phyloP scores from a whole-genome alignment of 2,329 filamentous ascomycete genomes.

The Penicillium concentricum region DNA sequence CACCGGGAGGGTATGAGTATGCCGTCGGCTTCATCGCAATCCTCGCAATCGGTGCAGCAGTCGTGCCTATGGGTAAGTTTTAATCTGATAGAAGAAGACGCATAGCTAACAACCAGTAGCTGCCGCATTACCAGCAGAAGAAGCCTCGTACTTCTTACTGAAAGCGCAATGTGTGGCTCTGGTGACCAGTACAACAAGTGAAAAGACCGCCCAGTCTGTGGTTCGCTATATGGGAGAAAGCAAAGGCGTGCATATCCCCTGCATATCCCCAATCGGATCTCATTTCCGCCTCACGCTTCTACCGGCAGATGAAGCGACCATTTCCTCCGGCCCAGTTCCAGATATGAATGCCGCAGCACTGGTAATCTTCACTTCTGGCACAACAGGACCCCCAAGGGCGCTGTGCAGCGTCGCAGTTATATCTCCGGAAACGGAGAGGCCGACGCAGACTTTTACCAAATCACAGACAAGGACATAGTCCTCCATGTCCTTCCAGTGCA shows the following conservation, averaged over 20 bases:
- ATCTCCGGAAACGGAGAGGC: slow-evolving; percentile 24
- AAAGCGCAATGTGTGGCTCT: slow-evolving; percentile 21
- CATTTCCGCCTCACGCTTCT: slow-evolving; percentile 16
- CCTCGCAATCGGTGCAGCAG: slow-evolving; percentile 34
- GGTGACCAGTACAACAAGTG: slow-evolving; percentile 10
- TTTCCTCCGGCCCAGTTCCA: slow-evolving; percentile 30
- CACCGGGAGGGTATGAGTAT: slow-evolving; percentile 39
- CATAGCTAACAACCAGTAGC: slow-evolving; percentile 11
- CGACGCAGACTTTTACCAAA: slow-evolving; percentile 38
- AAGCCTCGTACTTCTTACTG: slow-evolving; percentile 33
- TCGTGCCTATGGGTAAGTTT: slow-evolving; percentile 35
- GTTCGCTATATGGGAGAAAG: slow-evolving; percentile 16
- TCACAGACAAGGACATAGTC: slow-evolving; percentile 33
- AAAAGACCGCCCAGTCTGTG: slow-evolving; percentile 14
- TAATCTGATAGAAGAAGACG: fast-evolving
- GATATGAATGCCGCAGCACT: slow-evolving; percentile 34
- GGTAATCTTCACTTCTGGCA: slow-evolving; percentile 41
- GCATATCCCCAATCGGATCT: slow-evolving; percentile 26
- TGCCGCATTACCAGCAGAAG: slow-evolving; percentile 29
- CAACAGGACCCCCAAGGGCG: slow-evolving; percentile 40
- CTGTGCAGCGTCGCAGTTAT: slow-evolving; percentile 41
- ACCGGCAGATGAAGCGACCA: slow-evolving; percentile 17
- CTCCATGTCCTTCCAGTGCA: slow-evolving; percentile 50
- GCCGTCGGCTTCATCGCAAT: slow-evolving; percentile 36
- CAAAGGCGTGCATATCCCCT: slow-evolving; percentile 14